These are phyloP conservation scores for Cucumis hystrix DNA, from an alignment of 306 rosid species.

Conservation along the genomic window DNA sequence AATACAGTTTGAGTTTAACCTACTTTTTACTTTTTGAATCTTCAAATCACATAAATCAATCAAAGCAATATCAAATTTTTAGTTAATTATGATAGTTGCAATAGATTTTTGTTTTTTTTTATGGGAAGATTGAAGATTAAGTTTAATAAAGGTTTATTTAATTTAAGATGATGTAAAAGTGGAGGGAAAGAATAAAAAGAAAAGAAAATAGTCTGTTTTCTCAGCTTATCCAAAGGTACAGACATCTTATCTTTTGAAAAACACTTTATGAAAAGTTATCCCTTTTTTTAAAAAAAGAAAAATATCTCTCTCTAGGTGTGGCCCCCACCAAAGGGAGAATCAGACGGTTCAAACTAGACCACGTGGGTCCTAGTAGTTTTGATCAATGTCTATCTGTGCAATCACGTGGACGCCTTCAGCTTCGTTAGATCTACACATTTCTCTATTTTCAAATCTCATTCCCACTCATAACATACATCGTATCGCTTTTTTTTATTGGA, in stretches of 20 bases:
- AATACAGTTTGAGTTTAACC: no score
- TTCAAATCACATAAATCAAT: no score
- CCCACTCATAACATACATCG: not conserved
- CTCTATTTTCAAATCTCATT: not conserved
- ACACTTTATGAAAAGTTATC: not conserved
- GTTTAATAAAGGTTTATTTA: not conserved
- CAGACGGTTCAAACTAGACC: not conserved
- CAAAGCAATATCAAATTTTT: no score
- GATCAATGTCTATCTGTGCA: not conserved
- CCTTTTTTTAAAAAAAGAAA: not conserved
- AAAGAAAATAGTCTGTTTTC: no score
- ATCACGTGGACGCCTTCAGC: not conserved
- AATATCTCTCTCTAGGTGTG: not conserved
- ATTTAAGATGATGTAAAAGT: no score
- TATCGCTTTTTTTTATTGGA: no score
- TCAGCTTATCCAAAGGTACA: constrained; percentile 6
- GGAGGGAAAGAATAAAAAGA: not conserved
- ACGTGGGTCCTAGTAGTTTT: not conserved
- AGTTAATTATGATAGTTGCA: no score
- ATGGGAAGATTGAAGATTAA: no score
- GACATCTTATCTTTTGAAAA: not conserved
- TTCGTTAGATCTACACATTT: not conserved
- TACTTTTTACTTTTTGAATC: no score
- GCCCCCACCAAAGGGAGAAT: not conserved
- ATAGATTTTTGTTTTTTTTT: no score